Base-by-base conservation (phyloP, 345 rosid genomes). In the Syzygium aromaticum region DNA sequence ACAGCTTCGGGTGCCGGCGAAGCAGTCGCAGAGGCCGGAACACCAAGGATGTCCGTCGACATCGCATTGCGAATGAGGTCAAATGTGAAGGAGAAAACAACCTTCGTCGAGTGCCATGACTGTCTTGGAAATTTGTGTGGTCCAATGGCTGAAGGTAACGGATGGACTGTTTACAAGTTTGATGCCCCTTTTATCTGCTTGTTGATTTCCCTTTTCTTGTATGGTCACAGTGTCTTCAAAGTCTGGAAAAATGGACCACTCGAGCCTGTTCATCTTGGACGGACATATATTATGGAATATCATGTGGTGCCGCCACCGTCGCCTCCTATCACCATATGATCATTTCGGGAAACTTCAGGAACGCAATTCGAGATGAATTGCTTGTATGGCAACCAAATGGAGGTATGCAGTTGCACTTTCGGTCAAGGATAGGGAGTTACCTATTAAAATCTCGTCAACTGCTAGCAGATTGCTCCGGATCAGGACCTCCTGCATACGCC, bases 11-110 rank as follows among this genome's bases (percentile, higher is more conserved):
- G 38, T 22, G 64, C 90, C 88, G 52, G 89, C 86, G 88, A 90
- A 90, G 90, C 92, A 92, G 52, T 87, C 91, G 25, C 61, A 87
- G 33, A 89, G 89, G 21, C 92, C 92, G 33, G 92, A 52, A 61
- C 92, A 86, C 92, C 93, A 92, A 27, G 89, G 84, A 30, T 59
- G 67, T 59, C 3, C 30, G 27, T 59, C 67, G 3, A 59, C 67
- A 27, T 59, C 16, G 12, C 27, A 57, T 57, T 57, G 64, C 64
- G 64, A 57, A 57, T 57, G 11, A 57, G 30, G 0, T 25, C 64
- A 57, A 57, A 0, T 11, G 64, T 25, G 64, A 57, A 57, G 28
- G 27, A 57, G 64, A 57, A 61, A 61, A 61, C 33, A 61, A n/a
- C 67, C 67, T 27, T 12, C n/a, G 12, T n/a, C 33, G 13, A 61